Evolutionary conservation across 2,329 filamentous ascomycete genomes (phyloP).

Genomic region (Didymella arachidicola): DNA sequence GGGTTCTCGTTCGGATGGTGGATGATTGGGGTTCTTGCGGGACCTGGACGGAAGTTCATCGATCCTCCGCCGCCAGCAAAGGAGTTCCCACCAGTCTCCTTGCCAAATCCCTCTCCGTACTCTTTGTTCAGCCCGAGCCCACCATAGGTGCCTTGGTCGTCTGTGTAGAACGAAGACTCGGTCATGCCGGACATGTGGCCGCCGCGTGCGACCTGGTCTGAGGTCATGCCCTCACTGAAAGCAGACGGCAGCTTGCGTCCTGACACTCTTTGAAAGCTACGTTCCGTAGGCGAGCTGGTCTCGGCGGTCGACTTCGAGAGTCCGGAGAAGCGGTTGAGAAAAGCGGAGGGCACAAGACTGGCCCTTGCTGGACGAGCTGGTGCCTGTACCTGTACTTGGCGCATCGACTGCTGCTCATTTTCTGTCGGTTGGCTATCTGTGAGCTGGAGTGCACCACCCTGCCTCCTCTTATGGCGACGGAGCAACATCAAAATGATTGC

Average conservation of each 20-base stretch:
- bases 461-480: slow-evolving; percentile 58
- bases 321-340: slow-evolving; percentile 51
- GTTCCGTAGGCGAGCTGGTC: slow-evolving; percentile 50
- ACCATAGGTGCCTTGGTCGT: slow-evolving; percentile 54
- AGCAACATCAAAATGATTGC: slow-evolving; percentile 62
- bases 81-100: slow-evolving; percentile 39
- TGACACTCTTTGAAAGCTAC: slow-evolving; percentile 57
- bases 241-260: slow-evolving; percentile 59
- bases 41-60: slow-evolving; percentile 59
- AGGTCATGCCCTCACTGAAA: slow-evolving; percentile 58
- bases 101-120: slow-evolving; percentile 36
- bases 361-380: slow-evolving; percentile 47
- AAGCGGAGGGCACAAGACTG: slow-evolving; percentile 51
- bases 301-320: slow-evolving; percentile 48
- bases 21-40: slow-evolving; percentile 68
- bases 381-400: slow-evolving; percentile 27
- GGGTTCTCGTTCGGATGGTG: slow-evolving; percentile 53
- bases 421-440: slow-evolving; percentile 38
- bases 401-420: slow-evolving; percentile 51
- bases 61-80: slow-evolving; percentile 32
- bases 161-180: slow-evolving; percentile 55
- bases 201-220: slow-evolving; percentile 45
- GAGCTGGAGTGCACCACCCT: slow-evolving; percentile 42
- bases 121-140: slow-evolving; percentile 41
- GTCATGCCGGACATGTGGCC: slow-evolving; percentile 49